Conservation (phyloP, 2,329 filamentous ascomycete species). For the Aspergillus floridensis region DNA sequence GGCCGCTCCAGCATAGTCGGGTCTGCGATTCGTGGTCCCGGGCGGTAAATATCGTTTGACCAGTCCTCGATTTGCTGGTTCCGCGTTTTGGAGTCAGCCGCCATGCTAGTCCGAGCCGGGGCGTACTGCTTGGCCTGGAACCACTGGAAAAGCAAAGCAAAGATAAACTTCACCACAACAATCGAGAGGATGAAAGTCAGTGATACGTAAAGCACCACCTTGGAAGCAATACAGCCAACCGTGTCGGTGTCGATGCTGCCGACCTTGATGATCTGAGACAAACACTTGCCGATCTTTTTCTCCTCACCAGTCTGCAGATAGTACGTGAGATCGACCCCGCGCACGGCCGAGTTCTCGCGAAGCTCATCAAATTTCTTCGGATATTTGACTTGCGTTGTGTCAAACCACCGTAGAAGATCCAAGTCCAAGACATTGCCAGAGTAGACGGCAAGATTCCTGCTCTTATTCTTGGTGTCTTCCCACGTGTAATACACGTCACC, state of each 20-base stretch:
- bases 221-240: constrained; percentile 93
- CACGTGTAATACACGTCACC: constrained; percentile 96
- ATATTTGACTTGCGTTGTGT: constrained; percentile 71
- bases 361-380: constrained; percentile 78
- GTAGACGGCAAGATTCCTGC: constrained; percentile 89
- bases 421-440: constrained; percentile 91
- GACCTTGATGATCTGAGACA: constrained; percentile 92
- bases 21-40: constrained; percentile 78
- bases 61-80: constrained; percentile 96
- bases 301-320: constrained; percentile 76
- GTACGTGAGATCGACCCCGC: constrained; percentile 84
- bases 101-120: constrained; percentile 79
- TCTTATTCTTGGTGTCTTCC: constrained; percentile 86
- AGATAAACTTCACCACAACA: constrained; percentile 78
- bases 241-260: constrained; percentile 94
- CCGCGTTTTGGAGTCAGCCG: constrained; percentile 75
- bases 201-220: constrained; percentile 93
- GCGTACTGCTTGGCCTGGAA: constrained; percentile 85
- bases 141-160: constrained; percentile 94
- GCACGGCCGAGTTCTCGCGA: constrained; percentile 66
- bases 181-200: constrained; percentile 88
- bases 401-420: constrained; percentile 85
- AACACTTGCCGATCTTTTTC: constrained; percentile 79
- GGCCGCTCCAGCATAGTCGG: constrained; percentile 66
- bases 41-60: constrained; percentile 95